Evolutionary conservation across 2,329 filamentous ascomycete species (phyloP).

Genomic region (Colletotrichum sp.): DNA sequence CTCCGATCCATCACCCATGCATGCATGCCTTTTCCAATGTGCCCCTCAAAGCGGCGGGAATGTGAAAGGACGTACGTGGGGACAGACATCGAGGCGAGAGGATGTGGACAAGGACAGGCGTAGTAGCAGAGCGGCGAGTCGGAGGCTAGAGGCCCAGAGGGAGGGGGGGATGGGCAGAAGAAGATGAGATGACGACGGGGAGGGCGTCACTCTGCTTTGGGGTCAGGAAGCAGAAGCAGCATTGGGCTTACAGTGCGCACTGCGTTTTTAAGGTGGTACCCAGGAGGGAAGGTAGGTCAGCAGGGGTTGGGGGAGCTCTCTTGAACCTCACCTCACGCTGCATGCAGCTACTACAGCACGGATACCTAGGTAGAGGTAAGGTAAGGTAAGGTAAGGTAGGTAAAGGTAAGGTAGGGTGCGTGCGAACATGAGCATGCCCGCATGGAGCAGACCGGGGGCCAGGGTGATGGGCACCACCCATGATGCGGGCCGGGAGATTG

Average conservation of each 20-base stretch:
- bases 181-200: not conserved
- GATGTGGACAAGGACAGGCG: not conserved
- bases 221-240: not conserved
- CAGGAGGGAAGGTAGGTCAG: too few relatives aligned
- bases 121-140: not conserved
- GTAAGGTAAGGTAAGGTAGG: not conserved
- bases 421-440: not conserved
- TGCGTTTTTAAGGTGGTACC: not conserved
- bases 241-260: not conserved
- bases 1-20: not conserved
- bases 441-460: not conserved
- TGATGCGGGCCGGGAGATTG: slow-evolving; percentile 15
- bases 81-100: not conserved
- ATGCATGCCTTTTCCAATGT: not conserved
- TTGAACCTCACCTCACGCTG: too few relatives aligned
- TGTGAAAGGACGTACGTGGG: not conserved
- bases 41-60: not conserved
- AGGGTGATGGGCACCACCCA: not conserved
- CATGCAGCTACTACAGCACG: too few relatives aligned
- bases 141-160: not conserved
- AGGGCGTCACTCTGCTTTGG: not conserved
- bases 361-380: not conserved
- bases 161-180: not conserved
- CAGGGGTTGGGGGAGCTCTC: too few relatives aligned
- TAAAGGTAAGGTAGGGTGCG: slow-evolving; percentile 9